Base-by-base conservation (phyloP, 495 filamentous ascomycete species). In the Hyaloscypha hepaticicola region DNA sequence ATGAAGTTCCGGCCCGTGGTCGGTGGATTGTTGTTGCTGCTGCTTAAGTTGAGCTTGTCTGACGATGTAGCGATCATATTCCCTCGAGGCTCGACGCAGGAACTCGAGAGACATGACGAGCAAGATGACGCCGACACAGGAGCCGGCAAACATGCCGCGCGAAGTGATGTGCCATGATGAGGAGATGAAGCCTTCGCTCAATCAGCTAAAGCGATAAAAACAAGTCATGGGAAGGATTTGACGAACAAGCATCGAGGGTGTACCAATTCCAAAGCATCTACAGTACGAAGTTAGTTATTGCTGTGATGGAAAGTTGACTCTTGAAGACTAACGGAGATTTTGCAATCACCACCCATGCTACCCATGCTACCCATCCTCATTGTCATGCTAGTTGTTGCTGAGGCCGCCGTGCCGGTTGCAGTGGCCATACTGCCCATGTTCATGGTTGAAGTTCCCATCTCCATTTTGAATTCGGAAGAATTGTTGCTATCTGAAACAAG, bases 221-320 rank as follows among this genome's bases (percentile, higher is more conserved):
- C 0, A 33, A 7, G 2, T 28, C 64, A 8, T 25, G 52, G 55
- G 52, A 48, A 16, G 41, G 5, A 14, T 22, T 11, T 12, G 31
- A 12, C 74, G 7, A 73, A 82, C 88, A 93, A 1, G 86, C 70
- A 72, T 90, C 83, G 34, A 90, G 75, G 0, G 85, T 89, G 64
- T 87, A 76, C 88, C 89, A 91, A 69, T 93, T 91, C 88, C 88
- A 91, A 2, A 90, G 74, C 89, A 91, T 93, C 85, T 85, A 65
- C n/a, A 8, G 34, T 45, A 27, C 1, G 33, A 25, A 9, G 14
- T n/a, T 64, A 55, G 34, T 49, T 22, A 55, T 33, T 33, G 31
- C 12, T 33, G 31, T 7, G 12, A 33, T 6, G 12, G 31, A 12
- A 21, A 8, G n/a, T 34, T 5, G 2, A 6, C 28, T 51, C 7